Percentiles rank a stretch among this genome's conserved stretches.
Conservation (phyloP, 352 stramenopile species). For the Phytopythium sindhum region DNA sequence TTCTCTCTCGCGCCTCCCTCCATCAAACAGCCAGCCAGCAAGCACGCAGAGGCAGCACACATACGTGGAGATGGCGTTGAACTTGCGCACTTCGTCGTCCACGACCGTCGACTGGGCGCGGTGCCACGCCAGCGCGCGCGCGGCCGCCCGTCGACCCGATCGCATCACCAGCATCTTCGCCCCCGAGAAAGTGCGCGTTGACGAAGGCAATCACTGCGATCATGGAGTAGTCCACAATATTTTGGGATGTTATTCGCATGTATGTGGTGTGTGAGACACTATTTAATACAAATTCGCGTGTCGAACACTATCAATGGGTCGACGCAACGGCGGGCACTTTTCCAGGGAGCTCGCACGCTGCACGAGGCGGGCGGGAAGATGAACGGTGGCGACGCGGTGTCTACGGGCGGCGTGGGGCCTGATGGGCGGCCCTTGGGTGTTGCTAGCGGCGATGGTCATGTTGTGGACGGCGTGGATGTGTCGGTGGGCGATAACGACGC, state of each 20-base stretch:
- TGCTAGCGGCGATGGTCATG: no score
- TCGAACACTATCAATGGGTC: background rate
- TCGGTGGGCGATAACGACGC: background rate
- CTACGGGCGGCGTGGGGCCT: background rate
- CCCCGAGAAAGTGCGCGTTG: background rate
- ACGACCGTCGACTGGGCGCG: conserved; percentile 64
- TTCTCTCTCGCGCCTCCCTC: background rate
- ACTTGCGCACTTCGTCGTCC: conserved; percentile 77
- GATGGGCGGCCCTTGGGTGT: background rate
- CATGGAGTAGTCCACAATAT: background rate
- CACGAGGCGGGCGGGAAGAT: background rate
- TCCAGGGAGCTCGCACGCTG: background rate
- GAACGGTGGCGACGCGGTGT: conserved; percentile 1
- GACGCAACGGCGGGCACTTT: background rate
- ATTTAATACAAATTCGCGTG: background rate
- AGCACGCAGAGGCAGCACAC: conserved; percentile 8
- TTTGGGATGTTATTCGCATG: background rate
- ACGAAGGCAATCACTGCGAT: background rate
- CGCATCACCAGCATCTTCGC: conserved; percentile 19
- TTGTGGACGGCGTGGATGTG: background rate
- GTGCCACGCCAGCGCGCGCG: conserved; percentile 6
- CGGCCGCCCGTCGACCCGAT: background rate
- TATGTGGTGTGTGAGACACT: background rate
- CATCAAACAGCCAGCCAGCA: background rate
- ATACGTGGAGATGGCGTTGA: conserved; percentile 71